Base-by-base conservation (phyloP, 345 rosid genomes). In the Iberis pinnata region DNA sequence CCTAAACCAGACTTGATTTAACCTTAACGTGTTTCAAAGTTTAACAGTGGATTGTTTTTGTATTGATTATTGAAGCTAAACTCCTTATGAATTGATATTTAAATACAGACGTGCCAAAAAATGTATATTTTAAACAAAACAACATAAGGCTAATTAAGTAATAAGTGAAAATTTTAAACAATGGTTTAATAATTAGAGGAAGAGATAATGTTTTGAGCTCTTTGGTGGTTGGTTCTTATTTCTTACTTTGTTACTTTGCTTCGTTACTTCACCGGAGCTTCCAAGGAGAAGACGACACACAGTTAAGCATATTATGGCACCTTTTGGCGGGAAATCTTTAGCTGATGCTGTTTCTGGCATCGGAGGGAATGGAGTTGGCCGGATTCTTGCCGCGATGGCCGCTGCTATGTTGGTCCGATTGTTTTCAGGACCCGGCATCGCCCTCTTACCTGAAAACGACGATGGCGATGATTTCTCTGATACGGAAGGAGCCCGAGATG, bases 361-460 rank as follows among this genome's bases (percentile, higher is more conserved):
- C 31, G 83, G 88, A 38, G 96, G 96, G 31, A 87, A 74, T 26
- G 82, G 89, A 15, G 51, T 80, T 13, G 88, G 89, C 50, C 86
- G 73, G 67, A 20, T 76, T 27, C 65, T 92, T 40, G 86, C 80
- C 1, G 95, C 93, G 7, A 80, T 83, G 37, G 85, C 95, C 9
- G 93, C 84, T 12, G 83, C 96, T 60, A 60, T 88, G 56, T 70
- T 92, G 52, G 18, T 87, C 65, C 89, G 93, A 9, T 57, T 88
- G 54, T 77, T 92, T 59, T 78, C 93, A 32, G 88, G 88, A 5
- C 92, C 95, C 17, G 86, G 92, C 9, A 88, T 89, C 38, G 83
- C 80, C 8, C 69, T 79, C 16, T 43, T 49, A n/a, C 77, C 85
- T 22, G 25, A 22, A 22, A 22, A 22, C 25, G 25, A 22, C 25